phyloP scores from a whole-genome alignment of 2,329 filamentous ascomycete genomes.

The Xylaria sp. region DNA sequence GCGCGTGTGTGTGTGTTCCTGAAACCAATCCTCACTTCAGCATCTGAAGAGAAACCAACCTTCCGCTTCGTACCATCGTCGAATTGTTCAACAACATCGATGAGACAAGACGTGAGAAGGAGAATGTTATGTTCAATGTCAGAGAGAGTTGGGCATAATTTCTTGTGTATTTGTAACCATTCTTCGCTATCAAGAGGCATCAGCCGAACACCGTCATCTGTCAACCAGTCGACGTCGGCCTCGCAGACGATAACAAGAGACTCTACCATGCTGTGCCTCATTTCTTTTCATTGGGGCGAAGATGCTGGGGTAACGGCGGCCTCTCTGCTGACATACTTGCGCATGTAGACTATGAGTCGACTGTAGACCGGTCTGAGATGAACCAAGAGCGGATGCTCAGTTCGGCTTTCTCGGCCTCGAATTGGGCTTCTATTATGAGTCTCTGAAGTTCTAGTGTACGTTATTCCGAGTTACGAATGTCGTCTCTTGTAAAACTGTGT shows the following conservation, averaged over 20 bases:
- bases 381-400: constrained; percentile 22
- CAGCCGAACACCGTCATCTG: constrained; percentile 24
- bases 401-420: constrained; percentile 13
- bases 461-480: constrained; percentile 25
- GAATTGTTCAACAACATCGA: background rate
- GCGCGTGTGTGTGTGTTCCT: no score
- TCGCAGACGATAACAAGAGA: constrained; percentile 32
- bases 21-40: background rate
- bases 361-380: constrained; percentile 30
- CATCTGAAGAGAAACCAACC: background rate
- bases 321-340: constrained; percentile 10
- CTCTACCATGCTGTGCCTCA: constrained; percentile 18
- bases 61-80: background rate
- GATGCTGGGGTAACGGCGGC: constrained; percentile 15
- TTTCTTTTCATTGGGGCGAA: constrained; percentile 7
- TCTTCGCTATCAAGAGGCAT: constrained; percentile 26
- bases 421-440: constrained; percentile 29
- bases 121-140: background rate
- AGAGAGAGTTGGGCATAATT: constrained; percentile 14
- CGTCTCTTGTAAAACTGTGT: constrained; percentile 13
- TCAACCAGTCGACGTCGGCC: constrained; percentile 23
- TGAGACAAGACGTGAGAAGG: no score
- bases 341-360: constrained; percentile 29
- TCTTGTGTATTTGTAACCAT: constrained; percentile 11
- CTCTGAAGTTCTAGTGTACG: constrained; percentile 14